Conservation (phyloP, 78 protist genomes). For the Dictyostelium firmibasis region DNA sequence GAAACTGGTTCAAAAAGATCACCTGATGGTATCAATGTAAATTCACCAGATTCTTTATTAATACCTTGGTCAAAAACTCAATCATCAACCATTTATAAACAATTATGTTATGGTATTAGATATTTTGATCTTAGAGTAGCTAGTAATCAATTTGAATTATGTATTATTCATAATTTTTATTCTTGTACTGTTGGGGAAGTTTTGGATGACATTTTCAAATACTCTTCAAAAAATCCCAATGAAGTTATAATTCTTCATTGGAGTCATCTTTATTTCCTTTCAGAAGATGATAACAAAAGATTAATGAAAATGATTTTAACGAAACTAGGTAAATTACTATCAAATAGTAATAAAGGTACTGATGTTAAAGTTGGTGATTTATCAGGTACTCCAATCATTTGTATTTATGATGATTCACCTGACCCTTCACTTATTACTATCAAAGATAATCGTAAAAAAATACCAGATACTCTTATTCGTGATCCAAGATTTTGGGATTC, state of each 20-base stretch:
- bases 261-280: background rate
- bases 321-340: background rate
- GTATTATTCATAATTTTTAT: background rate
- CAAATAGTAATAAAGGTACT: background rate
- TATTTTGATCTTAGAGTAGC: conserved; percentile 1
- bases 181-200: background rate
- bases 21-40: background rate
- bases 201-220: background rate
- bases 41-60: background rate
- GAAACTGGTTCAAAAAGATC: background rate
- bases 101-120: background rate
- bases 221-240: too few relatives aligned
- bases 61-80: background rate
- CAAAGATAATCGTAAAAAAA: background rate
- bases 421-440: background rate
- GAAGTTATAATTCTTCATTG: background rate
- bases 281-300: background rate
- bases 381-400: background rate
- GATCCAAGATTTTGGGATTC: background rate
- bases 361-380: background rate
- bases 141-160: too few relatives aligned
- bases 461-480: background rate
- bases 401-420: background rate
- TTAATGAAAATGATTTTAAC: background rate
- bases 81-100: background rate